Base-by-base conservation (phyloP, 495 filamentous ascomycete species). In the Tetracladium setigerum region DNA sequence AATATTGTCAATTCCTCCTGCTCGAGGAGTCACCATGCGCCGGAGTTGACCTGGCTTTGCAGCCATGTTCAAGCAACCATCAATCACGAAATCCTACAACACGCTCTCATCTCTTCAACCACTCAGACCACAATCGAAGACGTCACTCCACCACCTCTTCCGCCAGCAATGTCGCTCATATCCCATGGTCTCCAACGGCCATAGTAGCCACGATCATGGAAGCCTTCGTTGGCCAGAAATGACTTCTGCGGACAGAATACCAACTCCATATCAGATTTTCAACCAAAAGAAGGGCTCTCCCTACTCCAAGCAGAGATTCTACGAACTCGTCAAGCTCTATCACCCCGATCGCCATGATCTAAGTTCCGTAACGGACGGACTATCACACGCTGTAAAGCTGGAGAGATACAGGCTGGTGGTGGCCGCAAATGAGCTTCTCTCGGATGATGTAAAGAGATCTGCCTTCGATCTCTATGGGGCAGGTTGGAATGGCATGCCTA, bases 211-310 rank as follows among this genome's bases (percentile, higher is more conserved):
- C 46, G 15, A 59, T 44, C 41, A 59, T 44, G 33, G 41, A 41
- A 36, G 42, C 14, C 42, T 44, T 39, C 52, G 45, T 33, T 70
- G 62, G 66, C 60, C 63, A 46, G 35, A 60, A 46, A 16, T 63
- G 52, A 52, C 51, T 24, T 60, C 54, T 11, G 15, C 66, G 13
- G 49, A 61, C 40, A 41, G 58, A 59, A 38, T 67, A 30, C 86
- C 86, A n/a, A 92, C 91, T 0, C 92, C 92, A 0, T 97, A 98
- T 62, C 86, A 98, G 53, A 86, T 98, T 54, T 79, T 97, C 53
- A 69, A 79, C 38, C 71, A 81, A 47, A 67, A 73, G 24, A 75
- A 67, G 50, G 68, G 61, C 19, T 77, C 77, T 14, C 76, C 81
- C 13, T 98, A 98, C 61, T 82, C 77, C 51, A 97, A 97, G 65